These are phyloP conservation scores for Posidonia oceanica DNA, from an alignment of 116 monocot species.

Conservation along the genomic window DNA sequence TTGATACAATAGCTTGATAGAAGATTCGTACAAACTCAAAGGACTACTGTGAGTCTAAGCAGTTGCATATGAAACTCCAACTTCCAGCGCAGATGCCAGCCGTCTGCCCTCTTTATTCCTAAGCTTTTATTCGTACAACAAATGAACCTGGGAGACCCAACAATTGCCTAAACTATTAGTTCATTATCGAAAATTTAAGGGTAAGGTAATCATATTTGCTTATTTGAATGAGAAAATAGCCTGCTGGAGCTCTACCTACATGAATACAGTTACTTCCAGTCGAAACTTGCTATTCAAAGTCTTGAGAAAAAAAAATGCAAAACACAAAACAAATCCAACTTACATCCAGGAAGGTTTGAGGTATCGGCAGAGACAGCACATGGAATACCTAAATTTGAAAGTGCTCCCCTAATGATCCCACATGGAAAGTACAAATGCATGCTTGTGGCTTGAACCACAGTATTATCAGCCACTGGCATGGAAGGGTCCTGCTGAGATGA, in stretches of 20 bases:
- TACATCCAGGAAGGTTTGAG: slow-evolving; percentile 91
- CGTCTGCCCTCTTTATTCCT: slow-evolving; percentile 3
- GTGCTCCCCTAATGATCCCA: slow-evolving; percentile 94
- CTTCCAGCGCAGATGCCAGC: too few species aligned
- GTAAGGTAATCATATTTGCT: too few species aligned
- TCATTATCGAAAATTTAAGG: background rate
- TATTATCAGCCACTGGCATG: slow-evolving; percentile 22
- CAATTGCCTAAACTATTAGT: background rate
- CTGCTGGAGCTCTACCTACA: too few species aligned
- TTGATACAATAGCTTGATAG: background rate
- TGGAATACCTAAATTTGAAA: slow-evolving; percentile 80
- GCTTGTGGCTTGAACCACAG: slow-evolving; percentile 48
- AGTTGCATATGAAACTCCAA: background rate
- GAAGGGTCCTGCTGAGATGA: slow-evolving; percentile 23
- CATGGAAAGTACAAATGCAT: slow-evolving; percentile 96
- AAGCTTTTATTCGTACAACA: slow-evolving; percentile 38
- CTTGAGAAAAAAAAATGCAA: background rate
- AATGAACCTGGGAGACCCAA: slow-evolving; percentile 22
- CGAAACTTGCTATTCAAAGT: background rate
- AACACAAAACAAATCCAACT: slow-evolving; percentile 17
- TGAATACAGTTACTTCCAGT: too few species aligned
- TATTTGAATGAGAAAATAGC: too few species aligned
- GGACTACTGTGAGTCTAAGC: too few species aligned
- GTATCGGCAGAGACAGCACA: slow-evolving; percentile 93
- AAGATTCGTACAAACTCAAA: background rate